Base-by-base conservation (phyloP, 371 early-diverging fungal species). In the Mortierella sp. region DNA sequence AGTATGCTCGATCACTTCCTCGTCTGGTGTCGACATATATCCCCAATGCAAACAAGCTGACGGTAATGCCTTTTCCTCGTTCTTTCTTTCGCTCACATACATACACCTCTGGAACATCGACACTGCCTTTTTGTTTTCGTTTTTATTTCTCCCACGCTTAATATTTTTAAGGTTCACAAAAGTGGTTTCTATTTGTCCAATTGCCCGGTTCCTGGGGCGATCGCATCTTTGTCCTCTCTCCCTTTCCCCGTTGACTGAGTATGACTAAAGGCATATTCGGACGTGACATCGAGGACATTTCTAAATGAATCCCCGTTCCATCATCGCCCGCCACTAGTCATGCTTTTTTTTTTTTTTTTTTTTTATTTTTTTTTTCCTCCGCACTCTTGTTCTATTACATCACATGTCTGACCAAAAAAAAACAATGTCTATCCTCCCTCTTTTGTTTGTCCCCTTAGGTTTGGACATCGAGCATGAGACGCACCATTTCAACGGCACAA, bases 381-480 rank as follows among this genome's bases (percentile, higher is more conserved):
- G 19, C 14, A 19, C 16, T 37, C n/a, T 48, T 18, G 18, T 37
- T 4, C 66, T 26, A 61, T 29, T 62, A 23, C 59, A 59, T n/a
- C 12, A 59, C 21, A 29, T 28, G 47, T n/a, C 21, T 28, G n/a
- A 45, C n/a, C 30, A 43, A 25, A 37, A 12, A 52, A 60, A 48
- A 14, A 44, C 30, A 37, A 30, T 29, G 21, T 37, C 56, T 55
- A 46, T 28, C 15, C 56, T 23, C 12, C 25, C 26, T n/a, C 16
- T 21, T 45, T 53, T 19, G 11, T 53, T 53, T 53, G 9, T 23
- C 50, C 77, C 82, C 4, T 76, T 37, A 81, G 62, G 86, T 99
- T 11, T 99, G 98, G 98, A 99, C 98, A 1, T 95, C 95, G 15
- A 97, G 98, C 16, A 82, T 97, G 77, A 90, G 87, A 68, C 88